Evolutionary conservation across 257 asterid species (phyloP).

Genomic region (Solanum piurae): DNA sequence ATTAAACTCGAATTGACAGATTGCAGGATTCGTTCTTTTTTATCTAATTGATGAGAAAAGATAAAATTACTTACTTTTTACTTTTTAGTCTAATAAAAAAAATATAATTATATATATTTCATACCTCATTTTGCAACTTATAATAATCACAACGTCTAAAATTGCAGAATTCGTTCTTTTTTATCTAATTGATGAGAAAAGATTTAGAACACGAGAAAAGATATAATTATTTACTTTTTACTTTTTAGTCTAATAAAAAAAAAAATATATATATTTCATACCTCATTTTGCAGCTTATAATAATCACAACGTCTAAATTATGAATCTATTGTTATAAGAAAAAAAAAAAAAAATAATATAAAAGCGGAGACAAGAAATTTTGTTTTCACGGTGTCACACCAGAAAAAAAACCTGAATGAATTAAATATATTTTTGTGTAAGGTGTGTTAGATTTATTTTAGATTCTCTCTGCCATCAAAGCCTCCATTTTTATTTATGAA

Average conservation of each 20-base stretch:
- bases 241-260: background rate
- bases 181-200: no score
- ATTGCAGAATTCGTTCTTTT: no score
- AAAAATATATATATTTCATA: no score
- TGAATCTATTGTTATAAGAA: background rate
- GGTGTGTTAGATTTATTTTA: background rate
- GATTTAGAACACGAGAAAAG: background rate
- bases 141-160: background rate
- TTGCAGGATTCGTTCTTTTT: fast-evolving
- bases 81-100: background rate
- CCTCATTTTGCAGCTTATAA: background rate
- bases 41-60: background rate
- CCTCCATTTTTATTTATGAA: background rate
- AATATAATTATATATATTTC: no score
- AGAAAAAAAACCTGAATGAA: background rate
- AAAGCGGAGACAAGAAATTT: background rate
- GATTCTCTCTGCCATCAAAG: background rate
- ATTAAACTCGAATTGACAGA: fast-evolving
- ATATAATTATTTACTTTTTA: no score
- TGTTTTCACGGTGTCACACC: background rate
- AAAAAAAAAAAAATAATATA: background rate
- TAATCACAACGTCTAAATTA: background rate
- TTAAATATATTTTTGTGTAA: background rate
- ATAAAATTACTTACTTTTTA: no score
- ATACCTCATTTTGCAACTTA: background rate